phyloP scores from a whole-genome alignment of 257 asterid species.

The Solanum tarijense region DNA sequence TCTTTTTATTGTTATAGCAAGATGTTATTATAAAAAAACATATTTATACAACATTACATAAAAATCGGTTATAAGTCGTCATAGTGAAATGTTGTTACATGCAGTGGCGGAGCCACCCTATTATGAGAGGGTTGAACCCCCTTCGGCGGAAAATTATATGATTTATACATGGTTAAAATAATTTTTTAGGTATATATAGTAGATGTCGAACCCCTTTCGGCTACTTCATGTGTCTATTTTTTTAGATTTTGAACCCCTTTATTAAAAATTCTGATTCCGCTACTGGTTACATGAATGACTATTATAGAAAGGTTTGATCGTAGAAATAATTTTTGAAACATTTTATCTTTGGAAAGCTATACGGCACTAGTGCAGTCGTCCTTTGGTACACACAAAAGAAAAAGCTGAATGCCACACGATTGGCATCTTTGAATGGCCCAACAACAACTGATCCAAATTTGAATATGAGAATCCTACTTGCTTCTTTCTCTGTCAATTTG shows the following conservation, averaged over 20 bases:
- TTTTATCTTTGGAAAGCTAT: neutral
- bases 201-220: no score
- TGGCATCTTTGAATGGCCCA: constrained; percentile 39
- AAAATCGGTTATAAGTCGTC: neutral
- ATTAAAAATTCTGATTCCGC: no score
- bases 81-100: neutral
- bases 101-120: no score
- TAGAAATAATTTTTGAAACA: neutral
- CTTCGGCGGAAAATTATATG: no score
- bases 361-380: constrained; percentile 1
- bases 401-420: constrained; percentile 39
- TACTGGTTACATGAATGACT: neutral
- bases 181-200: no score
- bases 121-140: no score
- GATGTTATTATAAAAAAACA: neutral
- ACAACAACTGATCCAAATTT: neutral
- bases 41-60: neutral
- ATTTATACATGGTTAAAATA: no score
- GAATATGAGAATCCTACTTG: constrained; percentile 6
- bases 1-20: neutral
- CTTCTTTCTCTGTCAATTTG: neutral
- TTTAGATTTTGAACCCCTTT: no score
- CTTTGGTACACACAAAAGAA: neutral
- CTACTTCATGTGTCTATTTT: no score
- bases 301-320: neutral